A percentile compares a stretch with the other conserved stretches of the same genome.
Conservation (phyloP, 1,284 basidiomycete species). For the Dichomitus squalens region DNA sequence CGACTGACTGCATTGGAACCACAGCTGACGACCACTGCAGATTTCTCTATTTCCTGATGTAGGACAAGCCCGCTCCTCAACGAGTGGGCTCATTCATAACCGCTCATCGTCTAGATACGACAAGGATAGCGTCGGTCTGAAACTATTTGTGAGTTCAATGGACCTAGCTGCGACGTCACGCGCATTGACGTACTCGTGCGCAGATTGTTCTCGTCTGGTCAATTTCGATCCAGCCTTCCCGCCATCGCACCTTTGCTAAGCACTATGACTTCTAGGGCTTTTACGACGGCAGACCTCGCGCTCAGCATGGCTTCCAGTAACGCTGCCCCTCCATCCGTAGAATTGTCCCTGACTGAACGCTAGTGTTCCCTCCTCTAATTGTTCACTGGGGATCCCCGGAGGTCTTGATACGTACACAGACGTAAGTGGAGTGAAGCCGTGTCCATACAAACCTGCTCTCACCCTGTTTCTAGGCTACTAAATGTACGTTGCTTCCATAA, state of each 20-base stretch:
- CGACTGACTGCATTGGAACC: neutral
- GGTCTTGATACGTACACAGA: neutral
- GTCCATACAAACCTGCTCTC: neutral
- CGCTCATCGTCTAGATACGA: neutral
- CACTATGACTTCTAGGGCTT: neutral
- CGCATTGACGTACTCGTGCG: neutral
- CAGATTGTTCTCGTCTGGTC: neutral
- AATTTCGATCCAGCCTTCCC: neutral
- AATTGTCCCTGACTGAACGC: no score
- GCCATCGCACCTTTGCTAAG: no score
- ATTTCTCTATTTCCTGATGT: slow-evolving; percentile 1
- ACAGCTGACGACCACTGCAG: neutral
- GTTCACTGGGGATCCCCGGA: neutral
- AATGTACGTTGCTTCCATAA: neutral
- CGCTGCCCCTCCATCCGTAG: neutral
- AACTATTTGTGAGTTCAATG: neutral
- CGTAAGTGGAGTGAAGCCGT: neutral
- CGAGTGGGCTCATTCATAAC: neutral
- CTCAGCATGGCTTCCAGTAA: neutral
- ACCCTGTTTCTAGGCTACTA: neutral
- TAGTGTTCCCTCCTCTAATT: neutral
- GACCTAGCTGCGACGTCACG: no score
- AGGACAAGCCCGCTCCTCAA: no score
- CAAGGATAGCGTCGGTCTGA: neutral
- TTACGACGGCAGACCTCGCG: neutral